A percentile compares a stretch with the other conserved stretches of the same genome.
Evolutionary conservation across 208 protist genomes (phyloP).

Genomic region (Trichomonas gallinae): DNA sequence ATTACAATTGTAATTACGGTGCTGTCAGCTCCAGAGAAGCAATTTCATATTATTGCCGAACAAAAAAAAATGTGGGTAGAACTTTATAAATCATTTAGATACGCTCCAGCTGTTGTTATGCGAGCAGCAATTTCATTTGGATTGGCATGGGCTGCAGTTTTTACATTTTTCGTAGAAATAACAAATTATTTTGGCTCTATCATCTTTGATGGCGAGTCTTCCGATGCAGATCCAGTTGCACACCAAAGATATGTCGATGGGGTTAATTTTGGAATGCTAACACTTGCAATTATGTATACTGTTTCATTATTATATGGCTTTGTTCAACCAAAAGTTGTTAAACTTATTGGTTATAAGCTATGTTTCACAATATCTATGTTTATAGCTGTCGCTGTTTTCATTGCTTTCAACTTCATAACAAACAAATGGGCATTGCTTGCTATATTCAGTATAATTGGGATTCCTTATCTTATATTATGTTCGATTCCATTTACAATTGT

Average conservation of each 20-base stretch:
- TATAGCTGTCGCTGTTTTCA: background rate
- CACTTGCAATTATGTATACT: background rate
- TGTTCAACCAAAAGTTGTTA: background rate
- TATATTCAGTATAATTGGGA: background rate
- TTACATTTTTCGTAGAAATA: background rate
- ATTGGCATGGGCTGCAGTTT: background rate
- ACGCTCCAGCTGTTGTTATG: background rate
- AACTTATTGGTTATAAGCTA: background rate
- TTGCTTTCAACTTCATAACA: background rate
- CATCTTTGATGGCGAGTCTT: background rate
- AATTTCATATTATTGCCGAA: background rate
- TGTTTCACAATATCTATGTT: background rate
- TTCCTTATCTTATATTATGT: background rate
- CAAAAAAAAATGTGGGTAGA: background rate
- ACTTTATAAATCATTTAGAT: background rate
- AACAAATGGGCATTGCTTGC: background rate
- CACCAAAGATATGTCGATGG: background rate
- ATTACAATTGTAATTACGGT: background rate
- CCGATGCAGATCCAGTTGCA: background rate
- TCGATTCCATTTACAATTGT: conserved; percentile 16
- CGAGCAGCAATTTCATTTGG: background rate
- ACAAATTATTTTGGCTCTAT: background rate
- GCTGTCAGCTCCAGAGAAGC: background rate
- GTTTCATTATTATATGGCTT: background rate
- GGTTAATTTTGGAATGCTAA: background rate